phyloP scores from a whole-genome alignment of 2,329 filamentous ascomycete species.

The Stagonosporopsis tanaceti region DNA sequence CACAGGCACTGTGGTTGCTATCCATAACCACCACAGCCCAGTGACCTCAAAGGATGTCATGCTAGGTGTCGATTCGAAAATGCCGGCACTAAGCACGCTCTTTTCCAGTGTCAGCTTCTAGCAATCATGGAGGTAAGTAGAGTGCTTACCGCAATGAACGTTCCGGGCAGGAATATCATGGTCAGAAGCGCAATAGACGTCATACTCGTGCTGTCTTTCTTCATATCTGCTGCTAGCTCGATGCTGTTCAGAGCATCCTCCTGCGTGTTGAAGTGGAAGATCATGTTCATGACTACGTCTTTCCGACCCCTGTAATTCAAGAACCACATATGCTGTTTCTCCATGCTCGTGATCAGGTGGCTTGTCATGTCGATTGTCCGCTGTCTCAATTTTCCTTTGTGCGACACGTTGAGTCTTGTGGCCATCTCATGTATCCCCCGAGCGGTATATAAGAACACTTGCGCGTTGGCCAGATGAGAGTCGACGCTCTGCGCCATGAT shows the following conservation, averaged over 20 bases:
- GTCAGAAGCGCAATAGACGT: conserved; percentile 43
- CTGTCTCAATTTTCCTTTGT: conserved; percentile 1
- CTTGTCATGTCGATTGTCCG: conserved; percentile 29
- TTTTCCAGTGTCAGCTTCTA: background rate
- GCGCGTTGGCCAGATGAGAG: conserved; percentile 37
- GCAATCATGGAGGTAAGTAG: background rate
- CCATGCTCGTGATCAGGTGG: conserved; percentile 37
- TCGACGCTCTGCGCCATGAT: conserved; percentile 41
- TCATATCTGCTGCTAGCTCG: conserved; percentile 35
- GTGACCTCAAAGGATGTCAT: conserved; percentile 11
- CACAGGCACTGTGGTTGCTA: conserved; percentile 16
- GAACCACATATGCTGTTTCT: conserved; percentile 38
- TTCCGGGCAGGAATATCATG: conserved; percentile 39
- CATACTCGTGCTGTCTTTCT: conserved; percentile 43
- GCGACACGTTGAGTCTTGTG: conserved; percentile 12
- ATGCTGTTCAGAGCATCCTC: conserved; percentile 42
- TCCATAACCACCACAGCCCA: conserved; percentile 21
- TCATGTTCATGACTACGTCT: conserved; percentile 28
- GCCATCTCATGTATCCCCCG: conserved; percentile 29
- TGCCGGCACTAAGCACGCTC: conserved; percentile 8
- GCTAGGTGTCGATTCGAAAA: conserved; percentile 5
- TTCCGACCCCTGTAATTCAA: conserved; percentile 29
- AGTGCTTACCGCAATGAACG: conserved; percentile 19
- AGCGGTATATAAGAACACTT: conserved; percentile 36
- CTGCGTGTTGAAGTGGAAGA: conserved; percentile 40